These are phyloP conservation scores for Persicaria maculosa DNA, from an alignment of 148 eudicot genomes.

Conservation along the genomic window DNA sequence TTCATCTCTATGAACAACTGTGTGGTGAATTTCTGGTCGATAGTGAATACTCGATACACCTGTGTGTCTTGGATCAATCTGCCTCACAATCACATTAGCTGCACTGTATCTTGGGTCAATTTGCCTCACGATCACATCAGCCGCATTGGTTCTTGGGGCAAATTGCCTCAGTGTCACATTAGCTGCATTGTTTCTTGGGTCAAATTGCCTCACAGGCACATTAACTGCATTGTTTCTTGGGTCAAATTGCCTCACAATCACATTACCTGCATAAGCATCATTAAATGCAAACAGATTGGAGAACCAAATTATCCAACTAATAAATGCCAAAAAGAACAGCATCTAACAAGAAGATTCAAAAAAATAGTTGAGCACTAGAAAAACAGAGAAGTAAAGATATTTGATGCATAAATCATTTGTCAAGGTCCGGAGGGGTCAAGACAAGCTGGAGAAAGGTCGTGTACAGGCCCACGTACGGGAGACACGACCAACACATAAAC, in stretches of 20 bases:
- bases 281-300: background rate
- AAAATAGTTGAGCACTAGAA: too few relatives aligned
- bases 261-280: background rate
- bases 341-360: too few relatives aligned
- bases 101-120: background rate
- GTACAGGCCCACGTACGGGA: too few relatives aligned
- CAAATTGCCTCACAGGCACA: background rate
- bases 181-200: slow-evolving; percentile 10
- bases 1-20: slow-evolving; percentile 20
- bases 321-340: background rate
- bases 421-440: too few relatives aligned
- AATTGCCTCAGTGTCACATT: slow-evolving; percentile 13
- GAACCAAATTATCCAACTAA: background rate
- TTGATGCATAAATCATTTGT: too few relatives aligned
- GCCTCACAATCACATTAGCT: slow-evolving; percentile 17
- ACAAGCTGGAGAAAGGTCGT: too few relatives aligned
- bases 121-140: background rate
- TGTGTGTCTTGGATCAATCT: slow-evolving; percentile 21
- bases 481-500: too few relatives aligned
- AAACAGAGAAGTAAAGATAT: too few relatives aligned
- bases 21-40: slow-evolving; percentile 16
- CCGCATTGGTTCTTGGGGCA: slow-evolving; percentile 19
- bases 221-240: slow-evolving; percentile 13
- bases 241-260: background rate
- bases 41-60: background rate